Evolutionary conservation across 148 eudicot genomes (phyloP).

Genomic region (Rhododendron ovatum): DNA sequence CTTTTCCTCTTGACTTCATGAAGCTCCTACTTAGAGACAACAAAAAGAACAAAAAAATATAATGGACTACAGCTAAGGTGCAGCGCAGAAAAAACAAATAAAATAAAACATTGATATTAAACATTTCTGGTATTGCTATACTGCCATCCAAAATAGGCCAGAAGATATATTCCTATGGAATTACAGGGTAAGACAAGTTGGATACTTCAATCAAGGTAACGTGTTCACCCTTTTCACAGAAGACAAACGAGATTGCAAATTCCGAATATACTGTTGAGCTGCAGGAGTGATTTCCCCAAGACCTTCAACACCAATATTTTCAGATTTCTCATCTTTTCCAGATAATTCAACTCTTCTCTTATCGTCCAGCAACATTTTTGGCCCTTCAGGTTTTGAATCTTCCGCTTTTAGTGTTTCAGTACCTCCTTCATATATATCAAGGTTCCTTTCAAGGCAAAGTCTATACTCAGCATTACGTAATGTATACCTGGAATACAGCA

Average conservation of each 20-base stretch:
- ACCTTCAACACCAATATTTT: slow-evolving; percentile 39
- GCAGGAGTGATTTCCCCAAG: slow-evolving; percentile 74
- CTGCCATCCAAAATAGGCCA: neutral
- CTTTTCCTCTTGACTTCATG: slow-evolving; percentile 83
- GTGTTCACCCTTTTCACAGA: slow-evolving; percentile 63
- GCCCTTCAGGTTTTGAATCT: slow-evolving; percentile 42
- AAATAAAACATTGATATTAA: neutral
- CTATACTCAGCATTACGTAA: slow-evolving; percentile 92
- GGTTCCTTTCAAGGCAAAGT: slow-evolving; percentile 86
- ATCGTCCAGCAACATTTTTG: slow-evolving; percentile 44
- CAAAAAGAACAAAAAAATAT: slow-evolving; percentile 2
- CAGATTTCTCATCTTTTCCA: slow-evolving; percentile 33
- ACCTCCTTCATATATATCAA: slow-evolving; percentile 54
- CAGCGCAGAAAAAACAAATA: neutral
- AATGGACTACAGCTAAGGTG: neutral
- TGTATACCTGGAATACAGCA: slow-evolving; percentile 65
- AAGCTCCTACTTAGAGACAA: slow-evolving; percentile 48
- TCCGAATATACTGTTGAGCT: slow-evolving; percentile 57
- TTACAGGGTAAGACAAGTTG: neutral
- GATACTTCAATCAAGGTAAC: neutral
- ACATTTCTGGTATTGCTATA: neutral
- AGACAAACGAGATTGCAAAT: slow-evolving; percentile 64
- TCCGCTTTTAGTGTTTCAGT: slow-evolving; percentile 37
- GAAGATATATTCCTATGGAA: neutral
- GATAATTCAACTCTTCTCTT: slow-evolving; percentile 29